phyloP scores from a whole-genome alignment of 1,139 yeast genomes.

The Yamadazyma atmosphaerica region DNA sequence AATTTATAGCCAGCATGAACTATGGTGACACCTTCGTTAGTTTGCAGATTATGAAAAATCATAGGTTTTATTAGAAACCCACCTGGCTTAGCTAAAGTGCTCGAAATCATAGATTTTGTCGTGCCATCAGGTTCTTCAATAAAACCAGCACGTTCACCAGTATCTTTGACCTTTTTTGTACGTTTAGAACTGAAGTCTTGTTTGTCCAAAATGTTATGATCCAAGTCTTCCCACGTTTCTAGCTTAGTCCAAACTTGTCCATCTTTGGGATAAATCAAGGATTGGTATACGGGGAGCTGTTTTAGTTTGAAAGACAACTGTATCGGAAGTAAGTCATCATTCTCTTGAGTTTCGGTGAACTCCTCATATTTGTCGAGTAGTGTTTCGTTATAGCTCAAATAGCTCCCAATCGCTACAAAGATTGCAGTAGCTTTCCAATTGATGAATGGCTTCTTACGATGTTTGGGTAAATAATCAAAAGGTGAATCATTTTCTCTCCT shows the following conservation, averaged over 20 bases:
- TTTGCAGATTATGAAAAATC: constrained; percentile 58
- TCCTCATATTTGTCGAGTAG: constrained; percentile 34
- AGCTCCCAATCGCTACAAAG: constrained; percentile 31
- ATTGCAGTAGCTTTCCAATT: constrained; percentile 32
- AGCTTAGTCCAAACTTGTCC: constrained; percentile 41
- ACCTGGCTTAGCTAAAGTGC: constrained; percentile 59
- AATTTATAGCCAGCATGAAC: constrained; percentile 77
- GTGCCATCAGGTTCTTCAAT: neutral
- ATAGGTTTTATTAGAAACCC: constrained; percentile 76
- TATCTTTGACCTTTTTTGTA: constrained; percentile 18
- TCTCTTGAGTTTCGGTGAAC: constrained; percentile 27
- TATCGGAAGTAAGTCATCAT: constrained; percentile 21
- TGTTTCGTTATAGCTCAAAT: constrained; percentile 36
- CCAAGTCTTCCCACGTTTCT: constrained; percentile 63
- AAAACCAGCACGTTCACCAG: neutral
- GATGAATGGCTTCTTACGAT: constrained; percentile 25
- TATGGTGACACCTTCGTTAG: constrained; percentile 63
- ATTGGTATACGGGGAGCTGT: constrained; percentile 52
- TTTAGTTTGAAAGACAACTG: constrained; percentile 50
- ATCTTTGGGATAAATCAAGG: constrained; percentile 38
- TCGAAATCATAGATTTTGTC: constrained; percentile 24
- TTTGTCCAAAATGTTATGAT: constrained; percentile 41
- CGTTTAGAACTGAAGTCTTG: constrained; percentile 12
- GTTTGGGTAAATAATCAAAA: constrained; percentile 30
- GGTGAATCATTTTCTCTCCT: constrained; percentile 37